These are phyloP conservation scores for Gymnopilus junonius DNA, from an alignment of 768 basidiomycete species.

Conservation along the genomic window DNA sequence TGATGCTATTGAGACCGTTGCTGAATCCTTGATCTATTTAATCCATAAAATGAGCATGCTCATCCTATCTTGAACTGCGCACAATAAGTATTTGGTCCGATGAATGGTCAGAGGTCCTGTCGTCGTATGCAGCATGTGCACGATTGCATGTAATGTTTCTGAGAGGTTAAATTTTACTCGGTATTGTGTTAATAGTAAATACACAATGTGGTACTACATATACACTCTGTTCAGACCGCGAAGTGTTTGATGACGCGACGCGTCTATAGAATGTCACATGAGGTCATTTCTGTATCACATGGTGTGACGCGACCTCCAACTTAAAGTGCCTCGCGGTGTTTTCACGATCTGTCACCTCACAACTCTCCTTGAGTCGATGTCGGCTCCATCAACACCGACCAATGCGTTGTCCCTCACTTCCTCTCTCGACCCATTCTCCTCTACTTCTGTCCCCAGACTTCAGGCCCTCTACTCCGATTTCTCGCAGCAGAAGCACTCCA, in stretches of 20 bases:
- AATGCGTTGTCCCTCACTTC: conserved; percentile 18
- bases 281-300: conserved; percentile 3
- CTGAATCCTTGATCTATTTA: neutral
- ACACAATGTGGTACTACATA: too few relatives aligned
- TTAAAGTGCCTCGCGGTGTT: neutral
- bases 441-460: conserved; percentile 57
- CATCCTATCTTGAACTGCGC: too few relatives aligned
- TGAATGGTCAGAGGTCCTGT: too few relatives aligned
- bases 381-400: conserved; percentile 15
- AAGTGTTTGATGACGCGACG: neutral
- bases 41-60: neutral
- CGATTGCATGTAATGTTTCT: too few relatives aligned
- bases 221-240: too few relatives aligned
- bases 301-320: conserved; percentile 18
- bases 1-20: neutral
- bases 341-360: too few relatives aligned
- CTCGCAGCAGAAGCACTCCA: conserved; percentile 80
- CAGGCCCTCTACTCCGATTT: conserved; percentile 90
- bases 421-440: conserved; percentile 49
- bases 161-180: too few relatives aligned
- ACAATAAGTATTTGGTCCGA: too few relatives aligned
- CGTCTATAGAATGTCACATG: neutral
- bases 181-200: too few relatives aligned
- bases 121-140: too few relatives aligned
- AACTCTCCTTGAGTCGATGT: conserved; percentile 1